Conservation (phyloP, 805 yeast genomes). For the Tetrapisispora nanseiensis region DNA sequence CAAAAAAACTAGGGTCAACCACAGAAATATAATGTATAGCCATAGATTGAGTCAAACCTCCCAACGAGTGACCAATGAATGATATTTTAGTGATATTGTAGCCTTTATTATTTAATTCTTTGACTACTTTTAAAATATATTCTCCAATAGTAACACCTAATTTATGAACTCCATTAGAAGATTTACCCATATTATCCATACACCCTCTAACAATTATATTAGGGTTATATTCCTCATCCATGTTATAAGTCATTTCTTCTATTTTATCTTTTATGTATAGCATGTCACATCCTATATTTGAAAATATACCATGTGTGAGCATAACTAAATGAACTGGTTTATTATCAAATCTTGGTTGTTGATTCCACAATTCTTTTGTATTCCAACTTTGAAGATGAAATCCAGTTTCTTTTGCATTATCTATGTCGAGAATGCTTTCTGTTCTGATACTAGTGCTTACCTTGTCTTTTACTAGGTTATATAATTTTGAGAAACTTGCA, state of each 20-base stretch:
- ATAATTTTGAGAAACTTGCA: slow-evolving; percentile 4
- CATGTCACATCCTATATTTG: slow-evolving; percentile 87
- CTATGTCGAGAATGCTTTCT: slow-evolving; percentile 8
- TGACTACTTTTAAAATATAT: slow-evolving; percentile 39
- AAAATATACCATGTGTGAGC: slow-evolving; percentile 85
- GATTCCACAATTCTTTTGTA: slow-evolving; percentile 67
- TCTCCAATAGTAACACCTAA: slow-evolving; percentile 76
- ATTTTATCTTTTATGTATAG: slow-evolving; percentile 73
- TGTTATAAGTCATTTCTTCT: slow-evolving; percentile 32
- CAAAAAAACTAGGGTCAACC: slow-evolving; percentile 60
- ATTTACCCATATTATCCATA: slow-evolving; percentile 74
- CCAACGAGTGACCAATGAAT: slow-evolving; percentile 86
- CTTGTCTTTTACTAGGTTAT: background rate
- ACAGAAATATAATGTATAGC: slow-evolving; percentile 67
- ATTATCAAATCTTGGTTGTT: slow-evolving; percentile 42
- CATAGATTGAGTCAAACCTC: slow-evolving; percentile 86
- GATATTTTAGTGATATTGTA: slow-evolving; percentile 55
- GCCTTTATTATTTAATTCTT: slow-evolving; percentile 34
- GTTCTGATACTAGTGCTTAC: slow-evolving; percentile 12
- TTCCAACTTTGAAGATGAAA: slow-evolving; percentile 28
- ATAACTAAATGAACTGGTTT: slow-evolving; percentile 74
- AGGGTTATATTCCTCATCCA: slow-evolving; percentile 20
- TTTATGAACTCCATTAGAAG: slow-evolving; percentile 80
- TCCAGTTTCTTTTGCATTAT: background rate
- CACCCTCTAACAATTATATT: slow-evolving; percentile 77